Evolutionary conservation across 2,329 filamentous ascomycete genomes (phyloP).

Genomic region (Colletotrichum cereale): DNA sequence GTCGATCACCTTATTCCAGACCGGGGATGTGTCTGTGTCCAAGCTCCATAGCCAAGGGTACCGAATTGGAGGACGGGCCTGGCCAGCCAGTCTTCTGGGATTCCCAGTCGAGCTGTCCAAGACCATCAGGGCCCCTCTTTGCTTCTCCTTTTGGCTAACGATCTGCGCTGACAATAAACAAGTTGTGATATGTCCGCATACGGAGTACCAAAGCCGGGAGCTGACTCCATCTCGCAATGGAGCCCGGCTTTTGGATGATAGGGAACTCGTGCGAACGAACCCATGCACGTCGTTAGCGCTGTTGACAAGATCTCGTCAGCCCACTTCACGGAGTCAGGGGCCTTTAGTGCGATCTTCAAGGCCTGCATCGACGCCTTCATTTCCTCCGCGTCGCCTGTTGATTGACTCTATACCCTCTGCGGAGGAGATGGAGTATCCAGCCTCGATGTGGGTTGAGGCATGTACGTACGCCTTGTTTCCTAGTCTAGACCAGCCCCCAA

Average conservation of each 20-base stretch:
- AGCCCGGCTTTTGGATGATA: background rate
- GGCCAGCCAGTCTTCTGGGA: slow-evolving; percentile 29
- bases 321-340: slow-evolving; percentile 27
- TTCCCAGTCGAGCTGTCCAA: slow-evolving; percentile 14
- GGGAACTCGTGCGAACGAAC: background rate
- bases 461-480: background rate
- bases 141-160: slow-evolving; percentile 27
- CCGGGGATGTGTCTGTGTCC: slow-evolving; percentile 19
- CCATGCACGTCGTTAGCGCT: background rate
- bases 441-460: slow-evolving; percentile 1
- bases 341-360: slow-evolving; percentile 36
- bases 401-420: slow-evolving; percentile 28
- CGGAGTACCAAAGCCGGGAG: slow-evolving; percentile 27
- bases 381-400: slow-evolving; percentile 40
- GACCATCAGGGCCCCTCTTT: background rate
- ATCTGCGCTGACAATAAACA: slow-evolving; percentile 28
- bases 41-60: slow-evolving; percentile 27
- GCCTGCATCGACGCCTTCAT: slow-evolving; percentile 38
- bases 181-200: slow-evolving; percentile 33
- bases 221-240: slow-evolving; percentile 8
- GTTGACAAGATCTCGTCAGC: slow-evolving; percentile 14
- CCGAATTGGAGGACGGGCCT: slow-evolving; percentile 35
- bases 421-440: slow-evolving; percentile 22
- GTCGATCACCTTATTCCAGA: slow-evolving; percentile 35
- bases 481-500: slow-evolving; percentile 6